Conservation (phyloP, 441 rosid species). For the Erodium trifolium region DNA sequence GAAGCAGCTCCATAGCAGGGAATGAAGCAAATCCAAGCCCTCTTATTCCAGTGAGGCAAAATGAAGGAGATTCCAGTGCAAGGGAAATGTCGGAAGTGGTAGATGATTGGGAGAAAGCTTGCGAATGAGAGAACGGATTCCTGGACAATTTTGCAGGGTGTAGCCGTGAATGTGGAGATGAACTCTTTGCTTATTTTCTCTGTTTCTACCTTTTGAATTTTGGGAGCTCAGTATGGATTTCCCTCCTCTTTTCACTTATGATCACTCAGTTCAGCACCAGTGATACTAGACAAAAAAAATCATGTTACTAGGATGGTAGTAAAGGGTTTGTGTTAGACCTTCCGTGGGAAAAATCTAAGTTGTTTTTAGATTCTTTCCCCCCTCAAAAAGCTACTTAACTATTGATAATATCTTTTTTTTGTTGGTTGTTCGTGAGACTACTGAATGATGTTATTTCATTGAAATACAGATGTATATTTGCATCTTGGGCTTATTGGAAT, state of each 20-base stretch:
- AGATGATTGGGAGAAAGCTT: conserved; percentile 95
- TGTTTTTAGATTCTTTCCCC: not conserved
- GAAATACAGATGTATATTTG: not conserved
- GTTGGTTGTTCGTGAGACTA: conserved; percentile 1
- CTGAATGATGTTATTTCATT: not conserved
- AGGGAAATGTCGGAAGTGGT: conserved; percentile 46
- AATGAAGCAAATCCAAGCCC: conserved; percentile 25
- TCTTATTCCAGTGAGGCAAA: conserved; percentile 22
- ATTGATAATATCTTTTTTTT: not conserved
- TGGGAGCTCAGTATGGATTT: not conserved
- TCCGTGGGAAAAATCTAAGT: not conserved
- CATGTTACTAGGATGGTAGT: not conserved
- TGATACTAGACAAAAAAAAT: not conserved
- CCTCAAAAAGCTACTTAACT: not conserved
- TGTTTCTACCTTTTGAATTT: not conserved
- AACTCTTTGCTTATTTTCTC: not conserved
- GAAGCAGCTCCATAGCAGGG: conserved; percentile 14
- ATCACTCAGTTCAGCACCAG: not conserved
- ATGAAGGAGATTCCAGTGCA: conserved; percentile 26
- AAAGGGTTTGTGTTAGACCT: not conserved
- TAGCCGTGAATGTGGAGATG: conserved; percentile 5
- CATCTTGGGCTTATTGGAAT: not conserved
- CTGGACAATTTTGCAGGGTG: conserved; percentile 1
- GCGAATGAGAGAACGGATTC: conserved; percentile 28
- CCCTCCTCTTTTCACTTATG: not conserved